Base-by-base conservation (phyloP, 768 basidiomycete species). In the Fomitopsis pulvina region DNA sequence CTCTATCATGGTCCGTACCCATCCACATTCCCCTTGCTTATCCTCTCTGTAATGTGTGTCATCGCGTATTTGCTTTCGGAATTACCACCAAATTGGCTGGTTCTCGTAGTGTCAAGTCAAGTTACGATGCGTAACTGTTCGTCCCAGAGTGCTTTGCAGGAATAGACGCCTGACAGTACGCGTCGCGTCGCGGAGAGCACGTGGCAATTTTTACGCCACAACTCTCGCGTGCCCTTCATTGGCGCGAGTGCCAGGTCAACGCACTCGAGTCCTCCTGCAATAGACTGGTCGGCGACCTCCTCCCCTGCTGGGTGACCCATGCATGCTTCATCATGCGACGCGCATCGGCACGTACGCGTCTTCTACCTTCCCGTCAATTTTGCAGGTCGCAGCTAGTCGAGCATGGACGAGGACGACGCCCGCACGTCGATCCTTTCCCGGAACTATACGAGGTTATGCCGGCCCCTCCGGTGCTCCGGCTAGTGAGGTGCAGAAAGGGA, bases 351-450 rank as follows among this genome's bases (percentile, higher is more conserved):
- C n/a, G n/a, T n/a, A n/a, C 58, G 44, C 47, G 55, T 49, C 24
- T 47, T 18, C 34, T 40, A 46, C 54, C 57, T 37, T 14, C 48
- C 52, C 28, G 41, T 57, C 20, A 52, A 63, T 10, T 74, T 78
- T 54, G 61, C 65, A 25, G 64, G 66, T 66, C 32, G 78, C 76
- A 49, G 78, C 79, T 18, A 68, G 68, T 54, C 73, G 71, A 44
- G 79, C 78, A 41, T 81, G 61, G 61, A 40, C 53, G 51, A 60
- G 56, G 54, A 64, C 61, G 24, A 51, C 53, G 45, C 62, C 62
- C 47, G 47, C 47, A 51, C 60, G 58, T 38, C 47, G 43, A 32
- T 54, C 51, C 52, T 52, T 56, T 47, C 44, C 54, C 27, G 52
- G 51, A 37, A 46, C 51, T 26, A 39, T 52, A 28, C 51, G 48